Evolutionary conservation across 2,329 filamentous ascomycete genomes (phyloP).

Genomic region (Alternaria incomplexa): DNA sequence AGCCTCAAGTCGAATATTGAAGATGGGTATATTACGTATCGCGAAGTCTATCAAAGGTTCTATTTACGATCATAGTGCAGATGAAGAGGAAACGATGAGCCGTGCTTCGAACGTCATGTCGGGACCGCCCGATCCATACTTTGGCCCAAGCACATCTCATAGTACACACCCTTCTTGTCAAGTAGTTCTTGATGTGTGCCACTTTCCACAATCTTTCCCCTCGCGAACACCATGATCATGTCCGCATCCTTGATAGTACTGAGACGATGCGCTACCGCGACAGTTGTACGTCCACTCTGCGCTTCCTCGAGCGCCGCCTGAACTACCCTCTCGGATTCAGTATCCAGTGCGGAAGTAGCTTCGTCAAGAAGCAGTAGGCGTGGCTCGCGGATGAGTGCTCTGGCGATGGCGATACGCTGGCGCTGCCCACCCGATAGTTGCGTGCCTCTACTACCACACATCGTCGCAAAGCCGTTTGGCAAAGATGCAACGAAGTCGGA

Average conservation of each 20-base stretch:
- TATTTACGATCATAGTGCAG: neutral
- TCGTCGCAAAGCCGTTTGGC: conserved; percentile 61
- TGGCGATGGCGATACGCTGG: conserved; percentile 91
- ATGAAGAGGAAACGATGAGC: neutral
- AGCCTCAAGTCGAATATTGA: neutral
- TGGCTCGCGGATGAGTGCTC: conserved; percentile 87
- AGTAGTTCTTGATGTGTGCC: conserved; percentile 63
- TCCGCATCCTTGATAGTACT: conserved; percentile 95
- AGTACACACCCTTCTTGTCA: conserved; percentile 49
- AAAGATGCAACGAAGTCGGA: conserved; percentile 42
- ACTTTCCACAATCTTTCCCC: conserved; percentile 80
- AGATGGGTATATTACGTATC: neutral
- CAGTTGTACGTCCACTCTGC: conserved; percentile 85
- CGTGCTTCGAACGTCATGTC: neutral
- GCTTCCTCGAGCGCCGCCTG: conserved; percentile 82
- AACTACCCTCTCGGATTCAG: conserved; percentile 70
- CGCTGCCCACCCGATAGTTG: conserved; percentile 79
- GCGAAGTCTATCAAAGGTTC: neutral
- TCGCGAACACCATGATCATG: conserved; percentile 91
- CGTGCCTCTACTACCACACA: conserved; percentile 42
- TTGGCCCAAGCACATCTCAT: conserved; percentile 54
- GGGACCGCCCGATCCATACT: conserved; percentile 45
- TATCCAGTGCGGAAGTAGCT: conserved; percentile 46
- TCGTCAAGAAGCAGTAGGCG: conserved; percentile 68
- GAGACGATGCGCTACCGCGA: conserved; percentile 90